Base-by-base conservation (phyloP, 2,329 filamentous ascomycete genomes). In the Corynespora cassiicola region DNA sequence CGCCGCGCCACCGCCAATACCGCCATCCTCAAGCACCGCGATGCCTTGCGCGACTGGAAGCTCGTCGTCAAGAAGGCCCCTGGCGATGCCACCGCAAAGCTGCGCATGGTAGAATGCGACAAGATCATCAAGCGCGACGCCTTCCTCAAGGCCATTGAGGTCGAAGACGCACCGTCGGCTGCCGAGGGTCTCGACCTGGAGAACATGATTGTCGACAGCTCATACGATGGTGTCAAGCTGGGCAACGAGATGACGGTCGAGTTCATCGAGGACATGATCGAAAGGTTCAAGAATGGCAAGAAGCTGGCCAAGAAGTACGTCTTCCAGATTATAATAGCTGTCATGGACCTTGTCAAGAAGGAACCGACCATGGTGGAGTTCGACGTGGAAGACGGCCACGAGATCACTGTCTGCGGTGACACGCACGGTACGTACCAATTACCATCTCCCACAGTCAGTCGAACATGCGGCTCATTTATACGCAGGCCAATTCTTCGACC, bases 281-380 rank as follows among this genome's bases (percentile, higher is more conserved):
- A 94, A 68, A 79, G 94, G 20, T 99, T 99, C 80, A 96, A 95
- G 80, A 86, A 82, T 33, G 94, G 94, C 64, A 97, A 99, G 80
- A 92, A 89, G 72, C 80, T 99, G 40, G 90, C 94, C 70, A 86
- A 84, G 73, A 99, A 97, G 80, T 99, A 96, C 65, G 94, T 92
- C 52, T 97, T 92, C 76, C 90, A 96, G 74, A 99, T 99, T 63
- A 80, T 99, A 58, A 75, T 96, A 56, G 88, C 88, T 5, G 88
- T 95, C 56, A 90, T 88, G 76, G 86, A 96, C 49, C 81, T 99
- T 41, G 86, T 96, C 29, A 91, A 92, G 67, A 84, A 90, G 36
- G 94, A 99, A 73, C 81, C 92, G 11, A 99, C 94, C 17, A 96
- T 99, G 94, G 91, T 96, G 17, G 94, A 99, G 73, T 81, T 94